Evolutionary conservation across 1,284 basidiomycete species (phyloP), one percentile per base, ranked within the genome.

Genomic region (Phellopilus nigrolimitatus): DNA sequence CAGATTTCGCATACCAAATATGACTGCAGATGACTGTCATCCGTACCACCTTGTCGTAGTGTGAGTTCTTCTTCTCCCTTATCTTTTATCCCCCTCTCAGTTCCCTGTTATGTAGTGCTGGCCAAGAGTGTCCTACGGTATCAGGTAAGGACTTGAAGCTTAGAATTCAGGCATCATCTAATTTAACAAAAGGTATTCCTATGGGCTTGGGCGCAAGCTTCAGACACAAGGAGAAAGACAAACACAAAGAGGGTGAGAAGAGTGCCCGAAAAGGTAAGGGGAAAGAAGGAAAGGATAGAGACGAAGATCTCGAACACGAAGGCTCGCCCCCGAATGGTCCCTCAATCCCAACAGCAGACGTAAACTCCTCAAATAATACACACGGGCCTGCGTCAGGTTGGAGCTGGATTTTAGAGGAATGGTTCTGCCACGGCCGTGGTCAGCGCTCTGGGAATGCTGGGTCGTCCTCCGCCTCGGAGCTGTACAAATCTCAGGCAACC

Each of bases 1-100:
- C 9, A 47, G 57, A 4, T 54, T 66, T 15, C 55, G 59, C 3
- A 68, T 86, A 13, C 82, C 83, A 7, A 64, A 67, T 30, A 68
- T 89, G 17, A 61, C 76, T 10, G 53, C 68, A 1, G 79, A 81
- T 38, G 67, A 71, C 13, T 62, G 63, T 15, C 90, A 92, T 65
- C 87, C 88, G 5, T 92, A 89, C 64, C 90, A 92, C 66, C 66
- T 92, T 13, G 70, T 92, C 17, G 79, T 92, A 19, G 76, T 92
- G 85, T 85, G 61, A 64, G 82, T 33, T 27, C 30, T 44, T 36
- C 46, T 52, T 31, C 36, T n/a, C n/a, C n/a, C n/a, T 48, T 15
- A 19, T 55, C 33, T 48, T n/a, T 52, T 45, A 17, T 17, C 24
- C 21, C 47, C 27, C 25, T 51, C 33, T 42, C 36, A 39, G 56